These are phyloP conservation scores for Phylloporus sp. DNA, from an alignment of 768 basidiomycete genomes.

Conservation along the genomic window DNA sequence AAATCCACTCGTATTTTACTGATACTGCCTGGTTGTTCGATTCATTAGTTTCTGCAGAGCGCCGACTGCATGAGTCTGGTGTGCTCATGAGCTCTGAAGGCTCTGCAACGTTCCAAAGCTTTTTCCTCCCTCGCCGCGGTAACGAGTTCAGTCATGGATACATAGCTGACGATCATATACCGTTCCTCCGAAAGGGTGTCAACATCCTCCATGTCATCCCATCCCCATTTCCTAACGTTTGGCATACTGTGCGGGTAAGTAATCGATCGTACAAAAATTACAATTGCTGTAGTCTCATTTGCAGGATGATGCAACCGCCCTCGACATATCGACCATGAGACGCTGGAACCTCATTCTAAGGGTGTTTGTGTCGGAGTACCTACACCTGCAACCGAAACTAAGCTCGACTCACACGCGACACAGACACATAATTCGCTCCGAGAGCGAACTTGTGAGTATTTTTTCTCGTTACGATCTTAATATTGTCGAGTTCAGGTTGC, in stretches of 20 bases:
- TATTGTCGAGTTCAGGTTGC: constrained; percentile 2
- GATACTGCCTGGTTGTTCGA: constrained; percentile 95
- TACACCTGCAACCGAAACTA: constrained; percentile 58
- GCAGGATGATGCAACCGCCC: constrained; percentile 85
- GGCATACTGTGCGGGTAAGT: constrained; percentile 77
- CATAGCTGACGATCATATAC: constrained; percentile 92
- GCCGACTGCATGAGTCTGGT: constrained; percentile 60
- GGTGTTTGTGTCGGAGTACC: constrained; percentile 87
- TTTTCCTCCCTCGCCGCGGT: constrained; percentile 53
- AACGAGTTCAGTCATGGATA: constrained; percentile 44
- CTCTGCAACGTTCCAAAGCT: constrained; percentile 49
- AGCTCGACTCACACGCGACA: constrained; percentile 25
- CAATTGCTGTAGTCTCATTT: constrained; percentile 3
- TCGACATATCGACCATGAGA: constrained; percentile 81
- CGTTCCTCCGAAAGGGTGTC: constrained; percentile 81
- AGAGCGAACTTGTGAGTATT: constrained; percentile 46
- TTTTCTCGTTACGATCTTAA: neutral
- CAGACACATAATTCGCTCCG: constrained; percentile 34
- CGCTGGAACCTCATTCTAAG: constrained; percentile 88
- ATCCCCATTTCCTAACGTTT: constrained; percentile 83
- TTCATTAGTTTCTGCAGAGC: constrained; percentile 67
- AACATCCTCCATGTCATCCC: constrained; percentile 88
- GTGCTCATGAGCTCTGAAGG: constrained; percentile 51
- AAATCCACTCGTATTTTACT: constrained; percentile 74
- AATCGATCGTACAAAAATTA: neutral